A percentile compares a stretch with the other conserved stretches of the same genome.
phyloP scores from a whole-genome alignment of 2,329 filamentous ascomycete genomes.

The Ophiostoma populinum region DNA sequence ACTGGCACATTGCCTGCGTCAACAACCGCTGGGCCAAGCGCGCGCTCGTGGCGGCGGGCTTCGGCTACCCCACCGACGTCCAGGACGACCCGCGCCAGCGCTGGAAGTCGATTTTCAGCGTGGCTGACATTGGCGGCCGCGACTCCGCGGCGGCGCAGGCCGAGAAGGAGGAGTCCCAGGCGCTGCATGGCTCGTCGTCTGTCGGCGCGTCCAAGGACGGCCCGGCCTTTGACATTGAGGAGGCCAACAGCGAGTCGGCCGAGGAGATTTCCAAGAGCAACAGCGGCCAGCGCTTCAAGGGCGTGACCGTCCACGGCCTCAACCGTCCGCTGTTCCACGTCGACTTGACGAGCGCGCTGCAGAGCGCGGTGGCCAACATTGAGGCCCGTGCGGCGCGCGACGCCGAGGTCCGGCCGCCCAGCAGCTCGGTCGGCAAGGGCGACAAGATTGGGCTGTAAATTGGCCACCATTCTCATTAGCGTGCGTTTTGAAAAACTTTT shows the following conservation, averaged over 20 bases:
- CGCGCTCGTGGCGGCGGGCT: conserved; percentile 36
- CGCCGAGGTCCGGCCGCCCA: conserved; percentile 4
- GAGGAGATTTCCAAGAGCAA: conserved; percentile 22
- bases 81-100: conserved; percentile 38
- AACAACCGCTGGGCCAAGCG: conserved; percentile 39
- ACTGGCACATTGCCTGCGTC: conserved; percentile 38
- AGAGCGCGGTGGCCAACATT: conserved; percentile 70
- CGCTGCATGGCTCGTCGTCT: conserved; percentile 13
- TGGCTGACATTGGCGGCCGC: conserved; percentile 63
- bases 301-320: conserved; percentile 61
- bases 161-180: conserved; percentile 44
- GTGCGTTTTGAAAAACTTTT: too few species aligned
- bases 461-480: not conserved
- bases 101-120: conserved; percentile 92
- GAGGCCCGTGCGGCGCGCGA: conserved; percentile 30
- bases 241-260: conserved; percentile 11
- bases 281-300: conserved; percentile 1
- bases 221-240: conserved; percentile 12
- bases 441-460: not conserved
- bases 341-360: conserved; percentile 74
- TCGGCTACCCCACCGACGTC: conserved; percentile 41
- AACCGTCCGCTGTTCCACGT: conserved; percentile 89
- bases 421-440: conserved; percentile 4
- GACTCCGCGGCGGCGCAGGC: conserved; percentile 53
- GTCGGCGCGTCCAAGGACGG: conserved; percentile 8